Base-by-base conservation (phyloP, 2,329 filamentous ascomycete species). In the Lachnellula cervina region DNA sequence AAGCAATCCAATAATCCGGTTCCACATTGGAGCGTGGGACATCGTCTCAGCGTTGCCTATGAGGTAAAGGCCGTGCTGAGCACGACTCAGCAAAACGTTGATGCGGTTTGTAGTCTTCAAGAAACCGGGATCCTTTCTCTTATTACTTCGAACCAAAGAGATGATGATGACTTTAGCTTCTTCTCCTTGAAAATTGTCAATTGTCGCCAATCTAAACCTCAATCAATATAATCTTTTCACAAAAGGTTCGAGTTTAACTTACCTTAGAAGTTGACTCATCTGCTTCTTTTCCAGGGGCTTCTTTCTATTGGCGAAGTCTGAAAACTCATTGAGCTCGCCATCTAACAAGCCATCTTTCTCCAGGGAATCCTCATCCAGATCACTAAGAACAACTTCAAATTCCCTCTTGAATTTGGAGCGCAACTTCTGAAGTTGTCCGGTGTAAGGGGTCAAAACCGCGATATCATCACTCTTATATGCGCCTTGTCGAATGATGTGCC, bases 141-240 rank as follows among this genome's bases (percentile, higher is more conserved):
- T 58, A 61, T 92, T 92, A 70, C 86, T 89, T 42, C 88, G 79
- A 0, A 90, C 86, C 0, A 92, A 73, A 0, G 84, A 88, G 0
- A 91, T 73, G 2, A 92, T 74, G 0, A 92, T 75, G 8, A 92
- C 73, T 51, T 88, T 85, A 1, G 83, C 84, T 64, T 92, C 87
- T 65, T 92, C 65, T 2, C 66, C 66, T 51, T 92, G 87, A 54
- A 89, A 91, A 60, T 90, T 91, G 67, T 89, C 86, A 0, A 90
- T 79, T 0, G 85, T 90, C 0, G 86, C 84, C 32, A 73, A 61
- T 5, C 70, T 52, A 5, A 21, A 40, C 17, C 3, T 13, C n/a
- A 44, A 6, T 44, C 14, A 44, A 19, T 44, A 44, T 17, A 17
- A 23, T 32, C 9, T 11, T 32, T 11, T 32, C 9, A 28, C 28